A percentile compares a stretch with the other conserved stretches of the same genome.
phyloP scores from a whole-genome alignment of 2,329 filamentous ascomycete genomes.

The Ceratocystis colombiana region DNA sequence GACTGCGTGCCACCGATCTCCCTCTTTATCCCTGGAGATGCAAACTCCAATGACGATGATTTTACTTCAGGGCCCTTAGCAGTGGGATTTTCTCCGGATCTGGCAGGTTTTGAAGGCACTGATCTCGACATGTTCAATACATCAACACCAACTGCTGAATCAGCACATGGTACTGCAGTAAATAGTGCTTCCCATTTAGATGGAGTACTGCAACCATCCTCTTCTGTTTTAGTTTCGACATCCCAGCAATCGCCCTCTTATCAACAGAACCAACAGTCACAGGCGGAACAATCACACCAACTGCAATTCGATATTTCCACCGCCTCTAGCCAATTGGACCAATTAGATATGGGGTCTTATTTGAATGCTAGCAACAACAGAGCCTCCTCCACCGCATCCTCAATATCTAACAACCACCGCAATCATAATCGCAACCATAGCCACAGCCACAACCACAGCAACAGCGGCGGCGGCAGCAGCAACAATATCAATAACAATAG shows the following conservation, averaged over 20 bases:
- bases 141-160: not conserved
- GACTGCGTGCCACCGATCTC: slow-evolving; percentile 21
- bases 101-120: slow-evolving; percentile 13
- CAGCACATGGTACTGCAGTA: not conserved
- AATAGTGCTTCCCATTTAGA: not conserved
- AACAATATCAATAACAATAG: not conserved
- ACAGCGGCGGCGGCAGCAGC: not conserved
- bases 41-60: slow-evolving; percentile 10
- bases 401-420: not conserved
- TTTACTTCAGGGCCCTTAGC: slow-evolving; percentile 20
- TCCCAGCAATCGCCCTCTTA: slow-evolving; percentile 13
- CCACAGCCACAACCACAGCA: not conserved
- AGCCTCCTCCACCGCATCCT: not conserved
- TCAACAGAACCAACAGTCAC: not conserved
- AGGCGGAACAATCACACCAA: not conserved
- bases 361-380: not conserved
- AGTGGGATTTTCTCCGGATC: slow-evolving; percentile 18
- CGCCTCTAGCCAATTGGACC: slow-evolving; percentile 3
- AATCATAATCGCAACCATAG: not conserved
- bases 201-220: slow-evolving; percentile 6
- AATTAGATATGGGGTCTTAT: slow-evolving; percentile 10
- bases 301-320: slow-evolving; percentile 12
- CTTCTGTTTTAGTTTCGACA: slow-evolving; percentile 5
- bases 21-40: slow-evolving; percentile 1
- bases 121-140: slow-evolving; percentile 9